Conservation (phyloP, 2,329 filamentous ascomycete genomes). For the Lachnellula subtilissima region DNA sequence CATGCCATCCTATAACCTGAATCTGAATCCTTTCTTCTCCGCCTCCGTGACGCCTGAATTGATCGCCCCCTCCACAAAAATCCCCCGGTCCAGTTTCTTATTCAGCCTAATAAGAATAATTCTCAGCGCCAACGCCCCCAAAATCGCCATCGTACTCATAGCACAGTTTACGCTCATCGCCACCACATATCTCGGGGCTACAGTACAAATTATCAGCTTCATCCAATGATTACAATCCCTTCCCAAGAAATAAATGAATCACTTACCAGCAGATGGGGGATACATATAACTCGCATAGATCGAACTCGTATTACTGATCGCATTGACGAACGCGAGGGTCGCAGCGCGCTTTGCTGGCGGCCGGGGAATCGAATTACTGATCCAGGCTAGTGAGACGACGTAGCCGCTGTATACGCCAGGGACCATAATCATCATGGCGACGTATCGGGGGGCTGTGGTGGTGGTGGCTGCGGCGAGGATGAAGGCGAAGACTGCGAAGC, state of each 20-base stretch:
- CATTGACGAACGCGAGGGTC: slow-evolving; percentile 72
- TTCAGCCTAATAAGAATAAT: slow-evolving; percentile 62
- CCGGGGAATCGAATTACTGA: slow-evolving; percentile 68
- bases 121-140: slow-evolving; percentile 57
- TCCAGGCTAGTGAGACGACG: slow-evolving; percentile 68
- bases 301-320: slow-evolving; percentile 61
- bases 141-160: slow-evolving; percentile 59
- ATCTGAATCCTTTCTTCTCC: slow-evolving; percentile 59
- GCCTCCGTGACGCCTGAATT: slow-evolving; percentile 53
- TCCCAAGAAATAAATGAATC: background rate
- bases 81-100: slow-evolving; percentile 62
- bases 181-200: slow-evolving; percentile 21
- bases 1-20: slow-evolving; percentile 45
- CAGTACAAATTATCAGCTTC: background rate
- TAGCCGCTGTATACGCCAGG: slow-evolving; percentile 61
- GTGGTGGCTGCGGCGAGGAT: slow-evolving; percentile 64
- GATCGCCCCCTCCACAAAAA: slow-evolving; percentile 44
- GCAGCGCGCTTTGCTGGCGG: slow-evolving; percentile 60
- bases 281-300: slow-evolving; percentile 72
- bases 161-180: slow-evolving; percentile 66
- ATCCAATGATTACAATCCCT: background rate
- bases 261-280: slow-evolving; percentile 37
- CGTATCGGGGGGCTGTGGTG: slow-evolving; percentile 56
- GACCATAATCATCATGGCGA: slow-evolving; percentile 69
- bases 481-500: slow-evolving; percentile 58